A percentile compares a stretch with the other conserved stretches of the same genome.
Evolutionary conservation across 2,329 filamentous ascomycete genomes (phyloP).

Genomic region (Calcarisporium arbuscula): DNA sequence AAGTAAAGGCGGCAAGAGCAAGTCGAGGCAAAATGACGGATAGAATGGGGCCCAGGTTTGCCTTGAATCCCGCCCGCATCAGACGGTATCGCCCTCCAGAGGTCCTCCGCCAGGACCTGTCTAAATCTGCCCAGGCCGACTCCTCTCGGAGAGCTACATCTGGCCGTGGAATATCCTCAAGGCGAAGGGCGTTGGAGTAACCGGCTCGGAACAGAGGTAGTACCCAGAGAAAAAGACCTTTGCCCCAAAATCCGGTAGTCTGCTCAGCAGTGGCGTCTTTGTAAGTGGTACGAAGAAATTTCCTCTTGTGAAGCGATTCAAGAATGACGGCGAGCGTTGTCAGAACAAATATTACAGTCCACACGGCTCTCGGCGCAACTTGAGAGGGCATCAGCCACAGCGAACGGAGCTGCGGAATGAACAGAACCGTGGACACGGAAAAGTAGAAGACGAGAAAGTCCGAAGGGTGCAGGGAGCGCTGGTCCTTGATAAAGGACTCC

Average conservation of each 20-base stretch:
- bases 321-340: constrained; percentile 11
- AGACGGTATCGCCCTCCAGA: constrained; percentile 11
- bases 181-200: constrained; percentile 14
- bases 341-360: constrained; percentile 11
- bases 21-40: constrained; percentile 17
- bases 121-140: too few species aligned
- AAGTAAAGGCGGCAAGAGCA: constrained; percentile 17
- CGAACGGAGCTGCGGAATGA: constrained; percentile 13
- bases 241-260: constrained; percentile 15
- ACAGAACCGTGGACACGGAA: constrained; percentile 11
- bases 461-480: constrained; percentile 16
- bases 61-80: constrained; percentile 9
- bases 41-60: constrained; percentile 12
- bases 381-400: constrained; percentile 12
- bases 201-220: constrained; percentile 11
- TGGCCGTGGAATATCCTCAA: constrained; percentile 16
- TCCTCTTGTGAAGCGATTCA: constrained; percentile 15
- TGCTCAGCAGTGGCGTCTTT: constrained; percentile 7
- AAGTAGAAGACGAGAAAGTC: constrained; percentile 18
- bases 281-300: constrained; percentile 5
- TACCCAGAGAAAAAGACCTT: constrained; percentile 16
- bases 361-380: constrained; percentile 6
- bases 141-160: too few species aligned
- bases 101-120: too few species aligned
- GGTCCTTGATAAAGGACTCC: constrained; percentile 15